phyloP scores from a whole-genome alignment of 768 basidiomycete genomes.

The Tricholoma terreum region DNA sequence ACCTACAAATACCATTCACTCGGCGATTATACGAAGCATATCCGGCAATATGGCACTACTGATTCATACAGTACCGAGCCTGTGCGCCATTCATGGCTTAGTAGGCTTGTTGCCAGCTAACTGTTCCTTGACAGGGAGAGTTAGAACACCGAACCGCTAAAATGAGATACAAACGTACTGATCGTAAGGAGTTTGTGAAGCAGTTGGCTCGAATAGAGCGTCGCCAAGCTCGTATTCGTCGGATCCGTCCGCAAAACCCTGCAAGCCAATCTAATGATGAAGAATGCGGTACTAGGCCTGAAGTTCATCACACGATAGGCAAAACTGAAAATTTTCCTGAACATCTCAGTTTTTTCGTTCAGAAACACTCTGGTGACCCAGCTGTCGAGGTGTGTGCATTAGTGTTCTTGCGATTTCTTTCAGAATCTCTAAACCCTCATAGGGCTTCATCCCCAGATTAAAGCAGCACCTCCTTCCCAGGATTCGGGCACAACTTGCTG shows the following conservation, averaged over 20 bases:
- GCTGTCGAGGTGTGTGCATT: not conserved
- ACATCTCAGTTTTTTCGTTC: not conserved
- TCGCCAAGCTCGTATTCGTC: no score
- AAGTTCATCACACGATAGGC: not conserved
- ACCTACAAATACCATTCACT: conserved; percentile 2
- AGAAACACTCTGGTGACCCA: not conserved
- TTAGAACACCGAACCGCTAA: no score
- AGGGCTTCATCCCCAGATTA: no score
- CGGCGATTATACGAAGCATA: not conserved
- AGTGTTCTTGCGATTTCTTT: not conserved
- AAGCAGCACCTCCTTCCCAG: not conserved
- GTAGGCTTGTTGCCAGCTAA: not conserved
- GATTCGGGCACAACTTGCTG: not conserved
- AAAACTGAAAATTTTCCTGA: not conserved
- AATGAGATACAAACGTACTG: conserved; percentile 8
- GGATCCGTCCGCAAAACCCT: not conserved
- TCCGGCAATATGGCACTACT: no score
- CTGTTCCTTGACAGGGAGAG: conserved; percentile 8
- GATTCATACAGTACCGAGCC: not conserved
- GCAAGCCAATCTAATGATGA: not conserved
- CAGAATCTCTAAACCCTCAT: not conserved
- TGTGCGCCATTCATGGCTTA: no score
- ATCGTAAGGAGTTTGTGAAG: no score
- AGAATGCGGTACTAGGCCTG: not conserved
- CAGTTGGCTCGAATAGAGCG: no score